Evolutionary conservation across 2,329 filamentous ascomycete genomes (phyloP).

Genomic region (Diaporthe citrichinensis): DNA sequence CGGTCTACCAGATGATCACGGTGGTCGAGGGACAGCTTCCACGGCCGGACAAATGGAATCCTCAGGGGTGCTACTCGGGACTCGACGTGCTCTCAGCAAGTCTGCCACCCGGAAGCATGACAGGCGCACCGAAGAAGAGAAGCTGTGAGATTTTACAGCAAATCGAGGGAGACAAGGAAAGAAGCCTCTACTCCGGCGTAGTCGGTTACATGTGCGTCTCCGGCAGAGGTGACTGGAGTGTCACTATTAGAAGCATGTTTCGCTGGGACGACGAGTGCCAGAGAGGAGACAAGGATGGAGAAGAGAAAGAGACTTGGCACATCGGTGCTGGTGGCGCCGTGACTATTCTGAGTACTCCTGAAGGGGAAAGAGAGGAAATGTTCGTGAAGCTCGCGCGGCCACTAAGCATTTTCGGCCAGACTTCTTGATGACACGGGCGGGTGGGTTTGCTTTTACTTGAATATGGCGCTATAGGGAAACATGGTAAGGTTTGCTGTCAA

Average conservation of each 20-base stretch:
- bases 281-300: slow-evolving; percentile 48
- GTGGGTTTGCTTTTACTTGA: neutral
- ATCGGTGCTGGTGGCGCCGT: slow-evolving; percentile 93
- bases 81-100: slow-evolving; percentile 83
- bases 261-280: slow-evolving; percentile 77
- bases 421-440: slow-evolving; percentile 40
- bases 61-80: slow-evolving; percentile 65
- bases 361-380: slow-evolving; percentile 94
- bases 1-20: slow-evolving; percentile 92
- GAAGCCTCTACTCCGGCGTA: slow-evolving; percentile 89
- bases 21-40: slow-evolving; percentile 81
- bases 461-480: neutral
- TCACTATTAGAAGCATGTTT: slow-evolving; percentile 88
- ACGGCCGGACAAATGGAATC: slow-evolving; percentile 18
- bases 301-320: slow-evolving; percentile 75
- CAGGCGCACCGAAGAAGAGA: slow-evolving; percentile 93
- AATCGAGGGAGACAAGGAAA: slow-evolving; percentile 74
- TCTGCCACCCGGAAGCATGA: slow-evolving; percentile 95
- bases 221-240: slow-evolving; percentile 90
- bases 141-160: slow-evolving; percentile 85
- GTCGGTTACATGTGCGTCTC: slow-evolving; percentile 91
- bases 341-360: slow-evolving; percentile 84
- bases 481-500: neutral
- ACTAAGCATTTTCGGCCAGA: slow-evolving; percentile 62
- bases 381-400: slow-evolving; percentile 77